Evolutionary conservation across 345 rosid species (phyloP), one percentile per base, ranked within the genome.

Genomic region (Geranium rotundifolium): DNA sequence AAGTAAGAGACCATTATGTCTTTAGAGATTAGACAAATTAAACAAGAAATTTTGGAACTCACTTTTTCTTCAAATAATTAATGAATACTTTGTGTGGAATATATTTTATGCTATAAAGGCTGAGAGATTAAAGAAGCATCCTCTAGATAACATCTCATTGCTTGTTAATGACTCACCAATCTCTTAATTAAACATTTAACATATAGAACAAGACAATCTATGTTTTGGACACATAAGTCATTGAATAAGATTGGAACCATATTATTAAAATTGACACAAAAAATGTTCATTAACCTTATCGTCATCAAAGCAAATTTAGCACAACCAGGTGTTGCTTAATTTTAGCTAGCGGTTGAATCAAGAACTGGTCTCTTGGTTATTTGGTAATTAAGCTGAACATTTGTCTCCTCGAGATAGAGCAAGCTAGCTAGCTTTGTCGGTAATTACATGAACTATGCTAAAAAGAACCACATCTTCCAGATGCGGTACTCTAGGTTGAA

Each of bases 71-170:
- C 52, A 14, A 46, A 46, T 10, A 46, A 3, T 46, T 10, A 46
- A 3, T 46, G 52, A 9, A 7, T 14, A 46, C 52, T 12, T 12
- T 0, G 52, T 46, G 16, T 46, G 52, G 12, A 7, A 7, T 46
- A 3, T 7, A 0, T 2, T 46, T 46, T 12, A 46, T 46, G 60
- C 54, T 2, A 34, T 20, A 23, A 27, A 1, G 18, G 14, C 67
- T 64, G 56, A 63, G 37, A 69, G 64, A 63, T 64, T 59, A 57
- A 69, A 12, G 52, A 41, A 46, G 19, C 13, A 18, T 54, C 18
- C 64, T 60, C 68, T 69, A 23, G 65, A 59, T 54, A 59, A 55
- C 50, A 64, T 61, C 72, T 49, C 67, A 57, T 69, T 3, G 54
- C 50, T 52, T 61, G 59, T 19, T 63, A 5, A 41, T 57, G 31